Evolutionary conservation across 768 basidiomycete genomes (phyloP), one percentile per base, ranked within the genome.

Genomic region (Lyophyllum shimeji): DNA sequence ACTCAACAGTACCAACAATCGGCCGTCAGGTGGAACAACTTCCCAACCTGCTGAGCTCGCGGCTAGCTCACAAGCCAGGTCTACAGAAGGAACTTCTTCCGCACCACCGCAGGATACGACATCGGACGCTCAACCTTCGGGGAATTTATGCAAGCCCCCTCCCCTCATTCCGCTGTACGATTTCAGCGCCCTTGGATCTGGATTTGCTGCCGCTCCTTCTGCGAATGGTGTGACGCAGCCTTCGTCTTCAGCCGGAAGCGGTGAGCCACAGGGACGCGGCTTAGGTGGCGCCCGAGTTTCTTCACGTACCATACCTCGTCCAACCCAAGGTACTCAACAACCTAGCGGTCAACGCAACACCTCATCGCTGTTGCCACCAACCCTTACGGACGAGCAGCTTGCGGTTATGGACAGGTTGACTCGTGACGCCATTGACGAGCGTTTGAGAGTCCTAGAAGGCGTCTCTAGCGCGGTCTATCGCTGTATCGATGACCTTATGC

Each of bases 361-460:
- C 59, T 62, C 31, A 50, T 66, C 46, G 61, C 69, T 44, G 72
- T 67, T 82, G 27, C 83, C 84, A 20, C 67, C 76, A 9, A 73
- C 72, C 31, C 63, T 84, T 53, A 83, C 79, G 5, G 82, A 84
- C 15, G 81, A 82, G 39, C 89, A 93, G 62, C 74, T 94, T 12
- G 73, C 78, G 17, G 70, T 77, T 18, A 72, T 93, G 70, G 90
- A 93, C 59, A 72, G 63, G 24, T 66, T 87, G 37, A 92, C 90
- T 24, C 76, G 90, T 52, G 89, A 90, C 60, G 88, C 89, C 6
- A 89, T 97, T 47, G 91, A 95, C 60, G 92, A 94, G 63, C 82
- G 93, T 52, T 70, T 98, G 58, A 78, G 84, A 42, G 80, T 93
- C 37, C 72, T 98, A 34, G 87, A 93, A 70, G 81, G 84, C 17